A percentile compares a stretch with the other conserved stretches of the same genome.
Conservation (phyloP, 1,139 yeast genomes). For the Hansenula lynferdii region DNA sequence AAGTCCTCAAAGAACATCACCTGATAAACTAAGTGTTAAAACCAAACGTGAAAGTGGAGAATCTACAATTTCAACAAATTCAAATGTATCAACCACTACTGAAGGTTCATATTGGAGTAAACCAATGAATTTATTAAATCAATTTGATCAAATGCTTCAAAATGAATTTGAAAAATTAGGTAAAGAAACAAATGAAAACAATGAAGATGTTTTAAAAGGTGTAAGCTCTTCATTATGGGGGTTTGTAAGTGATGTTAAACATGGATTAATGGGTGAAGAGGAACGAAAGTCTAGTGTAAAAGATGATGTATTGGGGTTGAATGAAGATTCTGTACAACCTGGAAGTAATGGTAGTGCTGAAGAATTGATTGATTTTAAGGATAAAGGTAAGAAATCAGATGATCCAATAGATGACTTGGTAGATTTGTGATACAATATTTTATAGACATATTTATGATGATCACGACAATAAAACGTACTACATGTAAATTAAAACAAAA, state of each 20-base stretch:
- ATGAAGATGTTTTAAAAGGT: constrained; percentile 17
- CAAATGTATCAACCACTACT: no score
- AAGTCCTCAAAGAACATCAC: not conserved
- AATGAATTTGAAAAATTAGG: constrained; percentile 57
- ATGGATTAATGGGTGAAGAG: constrained; percentile 33
- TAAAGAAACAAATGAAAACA: constrained; percentile 11
- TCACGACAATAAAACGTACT: no score
- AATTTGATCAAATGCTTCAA: constrained; percentile 62
- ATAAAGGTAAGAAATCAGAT: no score
- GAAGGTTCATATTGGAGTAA: constrained; percentile 41
- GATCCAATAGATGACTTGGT: no score
- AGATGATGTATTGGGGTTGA: not conserved
- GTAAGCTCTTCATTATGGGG: constrained; percentile 32
- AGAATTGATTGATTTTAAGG: constrained; percentile 2
- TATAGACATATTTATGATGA: no score
- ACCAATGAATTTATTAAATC: constrained; percentile 61
- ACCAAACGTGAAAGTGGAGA: no score
- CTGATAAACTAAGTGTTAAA: not conserved
- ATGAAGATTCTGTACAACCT: constrained; percentile 1
- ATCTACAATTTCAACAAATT: no score
- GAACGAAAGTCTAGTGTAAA: constrained; percentile 1
- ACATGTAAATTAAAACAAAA: no score
- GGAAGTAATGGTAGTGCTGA: not conserved
- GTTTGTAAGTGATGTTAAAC: constrained; percentile 33
- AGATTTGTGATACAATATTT: no score